Base-by-base conservation (phyloP, 805 yeast species). In the Candida sanyiensis region DNA sequence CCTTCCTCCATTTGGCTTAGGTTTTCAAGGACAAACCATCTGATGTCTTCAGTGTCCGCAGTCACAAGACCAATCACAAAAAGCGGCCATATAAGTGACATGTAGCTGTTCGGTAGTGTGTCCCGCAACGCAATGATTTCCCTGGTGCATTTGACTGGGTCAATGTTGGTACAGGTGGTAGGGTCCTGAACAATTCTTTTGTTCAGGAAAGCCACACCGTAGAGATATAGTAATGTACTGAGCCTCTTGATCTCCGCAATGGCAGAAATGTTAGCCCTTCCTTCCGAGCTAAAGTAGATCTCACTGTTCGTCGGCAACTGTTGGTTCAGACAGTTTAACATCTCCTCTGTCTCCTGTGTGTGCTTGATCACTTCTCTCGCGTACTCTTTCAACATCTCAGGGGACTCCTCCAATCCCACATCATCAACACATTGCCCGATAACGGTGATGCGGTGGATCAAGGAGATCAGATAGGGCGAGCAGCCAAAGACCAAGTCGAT, bases 401-500 rank as follows among this genome's bases (percentile, higher is more conserved):
- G 48, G 6, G 40, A 23, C 2, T 50, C 27, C 37, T 60, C 63
- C 15, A 54, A 33, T 23, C 52, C 63, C 25, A 62, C 39, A 31
- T 61, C 62, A 46, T 63, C 68, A 34, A 58, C 53, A 25, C 59
- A 55, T 25, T 62, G 60, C 0, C 69, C 70, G 8, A 66, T 47
- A 12, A 55, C 59, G 1, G 70, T 57, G 2, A 61, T 59, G 15
- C 59, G 50, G 45, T 64, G 67, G 9, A 66, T 57, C 5, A 65
- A 32, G 1, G 67, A 52, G 2, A 66, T 49, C 28, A 66, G 46
- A 43, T 54, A 60, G 1, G 72, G 69, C 3, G 65, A 56, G 38
- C 69, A 64, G 0, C 71, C 72, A 25, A 66, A 47, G 13, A 66
- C 64, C 20, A 61, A 39, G 42, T 66, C 71, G 13, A 67, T 66